Conservation (phyloP, 768 basidiomycete genomes). For the Pilatotrama ljubarskyi region DNA sequence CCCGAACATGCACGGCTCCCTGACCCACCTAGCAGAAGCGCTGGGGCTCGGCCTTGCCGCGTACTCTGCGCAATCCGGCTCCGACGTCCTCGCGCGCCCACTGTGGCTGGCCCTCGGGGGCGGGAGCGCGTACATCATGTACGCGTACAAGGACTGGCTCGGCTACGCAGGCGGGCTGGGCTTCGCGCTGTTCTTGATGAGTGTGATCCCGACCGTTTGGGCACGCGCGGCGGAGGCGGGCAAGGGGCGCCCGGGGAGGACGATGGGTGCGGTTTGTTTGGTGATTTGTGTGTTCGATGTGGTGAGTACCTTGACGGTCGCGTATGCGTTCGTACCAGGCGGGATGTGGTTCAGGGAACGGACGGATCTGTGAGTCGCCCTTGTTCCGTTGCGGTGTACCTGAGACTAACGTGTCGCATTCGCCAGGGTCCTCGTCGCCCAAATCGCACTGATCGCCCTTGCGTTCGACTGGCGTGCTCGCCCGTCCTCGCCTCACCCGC, state of each 20-base stretch:
- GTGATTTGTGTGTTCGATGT: constrained; percentile 64
- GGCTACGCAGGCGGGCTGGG: constrained; percentile 71
- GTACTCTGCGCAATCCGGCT: constrained; percentile 27
- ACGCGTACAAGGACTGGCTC: constrained; percentile 60
- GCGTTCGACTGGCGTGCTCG: constrained; percentile 44
- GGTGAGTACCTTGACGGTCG: constrained; percentile 78
- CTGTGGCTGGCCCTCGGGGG: constrained; percentile 57
- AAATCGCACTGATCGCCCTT: constrained; percentile 50
- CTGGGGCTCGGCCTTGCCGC: constrained; percentile 53
- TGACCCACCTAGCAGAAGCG: constrained; percentile 65
- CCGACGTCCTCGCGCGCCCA: constrained; percentile 41
- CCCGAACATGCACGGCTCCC: constrained; percentile 66
- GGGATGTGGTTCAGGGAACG: constrained; percentile 74
- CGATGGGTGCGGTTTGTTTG: constrained; percentile 57
- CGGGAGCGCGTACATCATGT: constrained; percentile 55
- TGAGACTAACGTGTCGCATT: no score
- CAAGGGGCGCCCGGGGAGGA: constrained; percentile 39
- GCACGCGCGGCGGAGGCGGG: constrained; percentile 40
- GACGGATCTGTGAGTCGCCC: constrained; percentile 61
- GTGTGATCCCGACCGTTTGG: constrained; percentile 57
- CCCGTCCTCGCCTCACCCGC: constrained; percentile 13
- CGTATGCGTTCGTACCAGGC: constrained; percentile 89
- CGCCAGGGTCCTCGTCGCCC: constrained; percentile 57
- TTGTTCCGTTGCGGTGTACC: no score
- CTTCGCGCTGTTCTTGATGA: constrained; percentile 63